Conservation (phyloP, 495 filamentous ascomycete species). For the Bacidia rubella region DNA sequence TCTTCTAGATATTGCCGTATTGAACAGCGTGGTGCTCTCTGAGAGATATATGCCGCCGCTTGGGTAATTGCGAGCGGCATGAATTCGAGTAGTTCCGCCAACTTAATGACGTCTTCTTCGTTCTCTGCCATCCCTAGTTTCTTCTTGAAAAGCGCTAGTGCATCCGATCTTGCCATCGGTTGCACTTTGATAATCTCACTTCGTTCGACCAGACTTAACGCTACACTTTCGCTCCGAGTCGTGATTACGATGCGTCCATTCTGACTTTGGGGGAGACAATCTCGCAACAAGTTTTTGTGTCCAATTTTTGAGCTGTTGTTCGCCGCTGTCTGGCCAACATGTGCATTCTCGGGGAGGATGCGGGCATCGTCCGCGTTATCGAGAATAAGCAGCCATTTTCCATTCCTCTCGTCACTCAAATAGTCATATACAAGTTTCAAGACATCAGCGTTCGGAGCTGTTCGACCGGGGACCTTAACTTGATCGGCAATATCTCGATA, state of each 20-base stretch:
- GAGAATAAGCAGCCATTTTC: conserved; percentile 30
- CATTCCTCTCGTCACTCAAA: conserved; percentile 26
- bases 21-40: conserved; percentile 16
- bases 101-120: conserved; percentile 13
- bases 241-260: conserved; percentile 31
- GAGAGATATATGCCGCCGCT: conserved; percentile 34
- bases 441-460: conserved; percentile 28
- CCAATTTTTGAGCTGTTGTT: too few species aligned
- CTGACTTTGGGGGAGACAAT: conserved; percentile 22
- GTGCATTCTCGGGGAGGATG: conserved; percentile 18
- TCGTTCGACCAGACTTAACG: conserved; percentile 23
- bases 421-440: conserved; percentile 28
- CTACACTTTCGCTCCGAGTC: conserved; percentile 20
- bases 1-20: conserved; percentile 26
- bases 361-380: conserved; percentile 33
- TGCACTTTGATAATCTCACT: conserved; percentile 27
- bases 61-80: conserved; percentile 40
- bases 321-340: conserved; percentile 13
- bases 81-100: conserved; percentile 28
- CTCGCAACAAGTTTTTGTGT: too few species aligned
- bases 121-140: conserved; percentile 21
- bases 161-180: conserved; percentile 24
- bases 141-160: conserved; percentile 26
- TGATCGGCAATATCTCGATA: conserved; percentile 28
- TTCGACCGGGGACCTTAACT: conserved; percentile 24